phyloP scores from a whole-genome alignment of 805 yeast genomes.

The Barnettozyma populi region DNA sequence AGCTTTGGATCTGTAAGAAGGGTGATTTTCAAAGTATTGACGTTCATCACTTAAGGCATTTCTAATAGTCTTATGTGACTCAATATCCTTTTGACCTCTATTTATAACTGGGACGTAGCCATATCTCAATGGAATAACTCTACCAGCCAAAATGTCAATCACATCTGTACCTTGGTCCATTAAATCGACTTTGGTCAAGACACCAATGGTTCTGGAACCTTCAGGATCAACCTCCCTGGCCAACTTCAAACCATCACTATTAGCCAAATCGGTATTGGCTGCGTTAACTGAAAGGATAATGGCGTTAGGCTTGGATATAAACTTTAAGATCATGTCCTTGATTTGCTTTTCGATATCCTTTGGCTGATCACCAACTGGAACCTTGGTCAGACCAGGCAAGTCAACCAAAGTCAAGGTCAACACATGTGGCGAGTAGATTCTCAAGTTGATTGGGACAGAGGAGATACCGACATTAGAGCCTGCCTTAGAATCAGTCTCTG shows the following conservation, averaged over 20 bases:
- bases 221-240: constrained; percentile 98
- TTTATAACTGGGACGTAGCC: constrained; percentile 97
- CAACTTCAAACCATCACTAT: constrained; percentile 90
- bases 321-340: constrained; percentile 87
- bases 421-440: constrained; percentile 91
- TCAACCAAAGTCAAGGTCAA: constrained; percentile 91
- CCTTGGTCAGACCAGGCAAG: constrained; percentile 95
- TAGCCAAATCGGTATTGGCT: constrained; percentile 95
- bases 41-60: constrained; percentile 81
- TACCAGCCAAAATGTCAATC: constrained; percentile 88
- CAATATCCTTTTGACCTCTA: constrained; percentile 96
- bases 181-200: constrained; percentile 89
- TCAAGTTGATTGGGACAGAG: constrained; percentile 85
- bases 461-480: constrained; percentile 87
- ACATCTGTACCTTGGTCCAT: constrained; percentile 99
- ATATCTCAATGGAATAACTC: constrained; percentile 89
- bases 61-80: constrained; percentile 77
- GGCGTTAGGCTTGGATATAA: constrained; percentile 92
- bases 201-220: constrained; percentile 94
- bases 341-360: constrained; percentile 94
- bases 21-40: constrained; percentile 78
- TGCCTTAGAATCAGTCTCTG: constrained; percentile 83
- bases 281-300: constrained; percentile 92
- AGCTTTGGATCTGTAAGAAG: constrained; percentile 87
- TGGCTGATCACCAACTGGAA: constrained; percentile 99